A percentile compares a stretch with the other conserved stretches of the same genome.
Evolutionary conservation across 169 alveolate genomes (phyloP).

Genomic region (Cryptosporidium ryanae): DNA sequence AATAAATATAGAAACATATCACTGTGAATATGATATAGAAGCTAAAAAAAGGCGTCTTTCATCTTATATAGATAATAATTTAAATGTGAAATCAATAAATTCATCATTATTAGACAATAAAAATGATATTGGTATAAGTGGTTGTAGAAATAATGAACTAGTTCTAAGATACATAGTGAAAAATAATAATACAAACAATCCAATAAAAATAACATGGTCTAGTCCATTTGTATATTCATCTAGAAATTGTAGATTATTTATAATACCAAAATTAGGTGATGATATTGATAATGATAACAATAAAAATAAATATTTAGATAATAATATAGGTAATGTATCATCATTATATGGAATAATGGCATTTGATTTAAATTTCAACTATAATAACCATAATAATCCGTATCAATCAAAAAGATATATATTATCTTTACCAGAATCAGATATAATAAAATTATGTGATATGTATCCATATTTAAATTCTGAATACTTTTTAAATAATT

Average conservation of each 20-base stretch:
- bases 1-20: slow-evolving; percentile 52
- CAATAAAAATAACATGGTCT: slow-evolving; percentile 51
- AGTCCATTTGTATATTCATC: slow-evolving; percentile 61
- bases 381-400: slow-evolving; percentile 34
- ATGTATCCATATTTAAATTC: slow-evolving; percentile 70
- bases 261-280: slow-evolving; percentile 30
- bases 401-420: slow-evolving; percentile 64
- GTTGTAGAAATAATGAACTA: neutral
- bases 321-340: neutral
- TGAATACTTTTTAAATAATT: slow-evolving; percentile 55
- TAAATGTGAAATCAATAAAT: no score
- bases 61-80: neutral
- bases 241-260: slow-evolving; percentile 60
- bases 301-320: neutral
- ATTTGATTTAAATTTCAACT: slow-evolving; percentile 52
- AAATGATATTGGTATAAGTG: neutral
- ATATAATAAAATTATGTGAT: slow-evolving; percentile 39
- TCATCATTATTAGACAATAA: no score
- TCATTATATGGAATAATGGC: slow-evolving; percentile 33
- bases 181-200: neutral
- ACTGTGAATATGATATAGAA: slow-evolving; percentile 50
- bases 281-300: neutral
- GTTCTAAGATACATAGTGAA: slow-evolving; percentile 6
- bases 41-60: slow-evolving; percentile 27
- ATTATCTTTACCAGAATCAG: slow-evolving; percentile 64